Evolutionary conservation across 352 stramenopile genomes (phyloP).

Genomic region (Phytophthora macrochlamydospora): DNA sequence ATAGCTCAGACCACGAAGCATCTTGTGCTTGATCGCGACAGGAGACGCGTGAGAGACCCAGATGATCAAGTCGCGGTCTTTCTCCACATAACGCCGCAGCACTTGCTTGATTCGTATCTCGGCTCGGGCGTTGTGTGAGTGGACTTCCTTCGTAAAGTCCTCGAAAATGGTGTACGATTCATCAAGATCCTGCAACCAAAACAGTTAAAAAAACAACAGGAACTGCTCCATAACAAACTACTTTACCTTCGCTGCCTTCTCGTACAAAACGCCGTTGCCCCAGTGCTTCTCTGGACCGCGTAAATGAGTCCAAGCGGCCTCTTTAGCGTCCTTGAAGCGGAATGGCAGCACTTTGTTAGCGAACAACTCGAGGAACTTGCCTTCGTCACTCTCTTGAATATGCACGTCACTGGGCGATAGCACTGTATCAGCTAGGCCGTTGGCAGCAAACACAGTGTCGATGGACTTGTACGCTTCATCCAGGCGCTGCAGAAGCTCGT

Average conservation of each 20-base stretch:
- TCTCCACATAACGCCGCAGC: constrained; percentile 16
- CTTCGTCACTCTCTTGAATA: constrained; percentile 14
- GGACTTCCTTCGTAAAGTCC: constrained; percentile 25
- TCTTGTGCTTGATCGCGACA: constrained; percentile 23
- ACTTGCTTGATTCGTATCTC: constrained; percentile 26
- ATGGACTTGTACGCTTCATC: constrained; percentile 20
- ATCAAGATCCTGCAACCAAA: background rate
- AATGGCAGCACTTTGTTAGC: constrained; percentile 40
- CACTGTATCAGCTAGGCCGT: constrained; percentile 15
- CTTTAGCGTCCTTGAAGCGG: constrained; percentile 16
- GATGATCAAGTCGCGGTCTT: constrained; percentile 14
- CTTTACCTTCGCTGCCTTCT: constrained; percentile 28
- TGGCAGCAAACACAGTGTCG: constrained; percentile 22
- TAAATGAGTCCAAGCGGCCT: constrained; percentile 40
- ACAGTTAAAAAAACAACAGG: no score
- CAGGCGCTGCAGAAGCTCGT: constrained; percentile 12
- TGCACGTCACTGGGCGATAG: constrained; percentile 19
- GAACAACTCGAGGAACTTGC: constrained; percentile 30
- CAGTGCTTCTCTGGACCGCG: constrained; percentile 26
- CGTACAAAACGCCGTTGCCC: constrained; percentile 25
- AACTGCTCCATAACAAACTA: no score
- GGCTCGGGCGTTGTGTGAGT: constrained; percentile 14
- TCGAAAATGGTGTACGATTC: constrained; percentile 14
- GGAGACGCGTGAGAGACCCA: constrained; percentile 6
- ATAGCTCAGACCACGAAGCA: constrained; percentile 19